A percentile compares a stretch with the other conserved stretches of the same genome.
Conservation (phyloP, 1,284 basidiomycete genomes). For the Microbotryum intermedium region DNA sequence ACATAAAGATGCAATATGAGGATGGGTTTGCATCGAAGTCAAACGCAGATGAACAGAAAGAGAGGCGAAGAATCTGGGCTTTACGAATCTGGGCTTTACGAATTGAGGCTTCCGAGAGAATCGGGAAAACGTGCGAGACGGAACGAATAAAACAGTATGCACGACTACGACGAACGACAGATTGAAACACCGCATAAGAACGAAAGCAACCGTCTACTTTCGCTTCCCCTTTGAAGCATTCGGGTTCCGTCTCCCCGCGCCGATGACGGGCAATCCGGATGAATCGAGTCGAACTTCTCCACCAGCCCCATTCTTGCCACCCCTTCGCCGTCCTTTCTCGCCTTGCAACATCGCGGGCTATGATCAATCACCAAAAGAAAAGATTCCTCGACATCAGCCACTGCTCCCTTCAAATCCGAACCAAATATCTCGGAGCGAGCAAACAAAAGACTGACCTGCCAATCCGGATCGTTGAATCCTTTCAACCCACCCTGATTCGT, state of each 20-base stretch:
- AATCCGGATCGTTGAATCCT: conserved; percentile 88
- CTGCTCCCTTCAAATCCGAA: not conserved
- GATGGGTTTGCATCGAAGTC: too few relatives aligned
- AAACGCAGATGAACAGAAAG: too few relatives aligned
- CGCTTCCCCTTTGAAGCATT: conserved; percentile 58
- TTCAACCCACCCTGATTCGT: conserved; percentile 46
- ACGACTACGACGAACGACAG: too few relatives aligned
- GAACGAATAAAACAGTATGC: too few relatives aligned
- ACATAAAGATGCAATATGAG: too few relatives aligned
- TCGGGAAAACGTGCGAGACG: too few relatives aligned
- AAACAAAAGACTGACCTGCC: conserved; percentile 31
- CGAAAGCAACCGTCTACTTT: conserved; percentile 19
- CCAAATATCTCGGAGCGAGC: not conserved
- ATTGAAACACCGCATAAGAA: not conserved
- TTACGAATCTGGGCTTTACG: too few relatives aligned
- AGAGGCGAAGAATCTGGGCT: too few relatives aligned
- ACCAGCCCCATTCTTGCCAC: conserved; percentile 46
- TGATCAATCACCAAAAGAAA: conserved; percentile 46
- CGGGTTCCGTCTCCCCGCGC: conserved; percentile 75
- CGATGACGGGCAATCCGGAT: conserved; percentile 64
- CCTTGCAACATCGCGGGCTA: conserved; percentile 73
- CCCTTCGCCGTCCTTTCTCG: conserved; percentile 63
- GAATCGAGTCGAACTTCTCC: conserved; percentile 46
- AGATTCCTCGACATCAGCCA: not conserved
- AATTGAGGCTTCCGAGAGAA: too few relatives aligned